Conservation (phyloP, 2,329 filamentous ascomycete species). For the Aureobasidium uvarum region DNA sequence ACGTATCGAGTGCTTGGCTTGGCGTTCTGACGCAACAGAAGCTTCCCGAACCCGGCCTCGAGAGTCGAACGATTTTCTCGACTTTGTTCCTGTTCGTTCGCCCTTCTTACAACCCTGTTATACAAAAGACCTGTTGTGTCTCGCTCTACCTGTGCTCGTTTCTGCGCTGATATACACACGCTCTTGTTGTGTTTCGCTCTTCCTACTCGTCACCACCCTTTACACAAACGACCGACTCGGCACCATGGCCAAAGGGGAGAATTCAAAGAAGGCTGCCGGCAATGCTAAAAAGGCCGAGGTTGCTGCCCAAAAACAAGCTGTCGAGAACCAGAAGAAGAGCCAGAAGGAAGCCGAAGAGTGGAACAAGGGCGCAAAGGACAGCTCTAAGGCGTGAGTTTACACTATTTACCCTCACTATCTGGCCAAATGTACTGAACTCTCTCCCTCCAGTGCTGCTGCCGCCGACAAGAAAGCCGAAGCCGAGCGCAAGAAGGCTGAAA, state of each 20-base stretch:
- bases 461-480: constrained; percentile 78
- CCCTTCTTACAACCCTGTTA: background rate
- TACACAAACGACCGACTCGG: constrained; percentile 28
- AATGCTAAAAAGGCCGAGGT: constrained; percentile 91
- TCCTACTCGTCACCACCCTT: too few relatives aligned
- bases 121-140: background rate
- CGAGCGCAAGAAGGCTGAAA: constrained; percentile 88
- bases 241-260: constrained; percentile 76
- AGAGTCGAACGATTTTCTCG: constrained; percentile 3
- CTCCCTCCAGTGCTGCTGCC: constrained; percentile 68
- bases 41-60: constrained; percentile 12
- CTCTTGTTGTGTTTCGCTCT: too few relatives aligned
- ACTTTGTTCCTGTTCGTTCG: background rate
- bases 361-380: constrained; percentile 81
- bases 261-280: constrained; percentile 83
- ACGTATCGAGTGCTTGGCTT: background rate
- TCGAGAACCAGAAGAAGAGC: constrained; percentile 60
- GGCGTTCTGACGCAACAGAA: constrained; percentile 18
- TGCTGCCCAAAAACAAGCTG: constrained; percentile 75
- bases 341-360: constrained; percentile 56
- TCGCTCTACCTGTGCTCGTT: background rate
- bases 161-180: background rate
- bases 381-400: constrained; percentile 73
- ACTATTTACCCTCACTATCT: background rate
- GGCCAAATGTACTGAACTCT: background rate